Evolutionary conservation across 306 rosid species (phyloP).

Genomic region (Alnus rubra): DNA sequence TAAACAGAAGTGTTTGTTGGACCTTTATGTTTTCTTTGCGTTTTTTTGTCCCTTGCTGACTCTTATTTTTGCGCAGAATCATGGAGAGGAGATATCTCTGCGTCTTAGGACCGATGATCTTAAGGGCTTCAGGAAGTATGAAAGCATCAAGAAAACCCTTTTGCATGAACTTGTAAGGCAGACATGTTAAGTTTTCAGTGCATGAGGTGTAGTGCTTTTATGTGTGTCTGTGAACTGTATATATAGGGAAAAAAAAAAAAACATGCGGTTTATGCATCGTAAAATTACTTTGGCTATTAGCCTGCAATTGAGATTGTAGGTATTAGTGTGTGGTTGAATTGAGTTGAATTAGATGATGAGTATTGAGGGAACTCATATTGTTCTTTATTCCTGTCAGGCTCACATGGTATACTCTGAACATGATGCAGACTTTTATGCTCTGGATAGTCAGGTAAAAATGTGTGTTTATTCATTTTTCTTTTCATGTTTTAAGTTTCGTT

Average conservation of each 20-base stretch:
- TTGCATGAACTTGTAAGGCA: constrained; percentile 92
- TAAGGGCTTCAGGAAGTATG: constrained; percentile 89
- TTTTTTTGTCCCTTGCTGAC: constrained; percentile 11
- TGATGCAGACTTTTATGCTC: constrained; percentile 76
- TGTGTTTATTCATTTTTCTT: not conserved
- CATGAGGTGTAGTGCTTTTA: not conserved
- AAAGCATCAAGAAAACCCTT: constrained; percentile 84
- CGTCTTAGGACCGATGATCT: constrained; percentile 96
- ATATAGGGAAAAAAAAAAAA: not conserved
- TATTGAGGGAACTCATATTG: constrained; percentile 24
- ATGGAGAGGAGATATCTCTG: constrained; percentile 93
- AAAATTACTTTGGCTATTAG: not conserved
- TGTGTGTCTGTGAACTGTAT: not conserved
- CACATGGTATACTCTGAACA: constrained; percentile 87
- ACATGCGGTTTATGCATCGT: constrained; percentile 2
- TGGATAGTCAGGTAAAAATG: constrained; percentile 76
- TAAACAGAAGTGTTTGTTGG: not conserved
- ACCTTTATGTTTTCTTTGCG: constrained; percentile 8
- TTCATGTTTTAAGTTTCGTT: not conserved
- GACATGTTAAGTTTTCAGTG: not conserved
- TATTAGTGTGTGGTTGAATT: not conserved
- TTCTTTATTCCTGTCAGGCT: constrained; percentile 60
- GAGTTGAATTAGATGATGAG: constrained; percentile 5
- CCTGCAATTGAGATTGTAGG: not conserved
- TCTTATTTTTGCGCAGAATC: constrained; percentile 54